A percentile compares a stretch with the other conserved stretches of the same genome.
Conservation (phyloP, 2,329 filamentous ascomycete genomes). For the Monascus ruber region DNA sequence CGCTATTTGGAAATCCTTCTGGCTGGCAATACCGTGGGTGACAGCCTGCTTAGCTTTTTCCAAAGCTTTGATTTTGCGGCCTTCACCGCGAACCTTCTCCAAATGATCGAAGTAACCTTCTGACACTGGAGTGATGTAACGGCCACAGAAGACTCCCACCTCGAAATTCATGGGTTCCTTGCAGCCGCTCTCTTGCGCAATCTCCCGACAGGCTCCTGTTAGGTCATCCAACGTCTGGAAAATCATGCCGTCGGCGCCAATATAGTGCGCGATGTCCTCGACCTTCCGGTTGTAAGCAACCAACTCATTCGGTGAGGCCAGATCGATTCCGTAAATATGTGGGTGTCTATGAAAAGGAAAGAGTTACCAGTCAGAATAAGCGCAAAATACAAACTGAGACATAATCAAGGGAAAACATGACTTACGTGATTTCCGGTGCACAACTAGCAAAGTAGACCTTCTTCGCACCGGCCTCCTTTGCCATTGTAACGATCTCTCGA, state of each 20-base stretch:
- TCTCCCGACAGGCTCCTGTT: conserved; percentile 64
- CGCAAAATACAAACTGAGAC: not conserved
- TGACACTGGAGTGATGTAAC: conserved; percentile 70
- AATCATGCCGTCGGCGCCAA: conserved; percentile 65
- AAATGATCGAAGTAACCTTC: conserved; percentile 74
- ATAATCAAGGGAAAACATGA: conserved; percentile 1
- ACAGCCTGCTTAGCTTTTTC: conserved; percentile 55
- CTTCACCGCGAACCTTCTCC: conserved; percentile 59
- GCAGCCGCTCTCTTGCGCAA: conserved; percentile 45
- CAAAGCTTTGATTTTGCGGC: conserved; percentile 54
- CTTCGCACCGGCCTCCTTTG: conserved; percentile 67
- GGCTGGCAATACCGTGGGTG: conserved; percentile 49
- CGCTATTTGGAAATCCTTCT: conserved; percentile 51
- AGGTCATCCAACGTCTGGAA: conserved; percentile 69
- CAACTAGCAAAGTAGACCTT: conserved; percentile 77
- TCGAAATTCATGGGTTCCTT: conserved; percentile 58
- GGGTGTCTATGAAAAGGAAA: conserved; percentile 42
- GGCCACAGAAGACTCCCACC: conserved; percentile 82
- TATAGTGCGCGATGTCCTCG: conserved; percentile 52
- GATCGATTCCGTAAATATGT: conserved; percentile 75
- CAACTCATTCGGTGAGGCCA: conserved; percentile 59
- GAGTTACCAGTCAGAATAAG: conserved; percentile 4
- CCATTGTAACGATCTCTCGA: conserved; percentile 72
- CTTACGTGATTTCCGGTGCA: conserved; percentile 61
- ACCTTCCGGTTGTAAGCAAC: conserved; percentile 57